Percentiles rank a stretch among this genome's conserved stretches.
phyloP scores from a whole-genome alignment of 2,329 filamentous ascomycete species.

The Sporothrix protearum region DNA sequence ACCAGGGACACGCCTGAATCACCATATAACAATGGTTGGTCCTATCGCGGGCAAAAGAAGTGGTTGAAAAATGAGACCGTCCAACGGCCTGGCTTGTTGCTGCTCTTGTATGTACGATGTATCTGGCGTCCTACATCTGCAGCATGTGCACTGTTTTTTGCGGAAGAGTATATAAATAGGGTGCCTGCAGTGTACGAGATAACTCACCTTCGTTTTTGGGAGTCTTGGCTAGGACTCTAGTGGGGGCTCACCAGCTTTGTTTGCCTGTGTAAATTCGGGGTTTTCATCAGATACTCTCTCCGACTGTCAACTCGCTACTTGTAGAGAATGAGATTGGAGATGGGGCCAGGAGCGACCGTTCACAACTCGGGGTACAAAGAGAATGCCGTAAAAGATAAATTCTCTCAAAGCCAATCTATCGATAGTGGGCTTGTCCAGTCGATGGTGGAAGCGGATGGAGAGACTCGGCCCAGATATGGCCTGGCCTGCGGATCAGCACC shows the following conservation, averaged over 20 bases:
- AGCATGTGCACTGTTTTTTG: background rate
- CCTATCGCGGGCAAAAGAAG: background rate
- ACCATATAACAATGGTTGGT: background rate
- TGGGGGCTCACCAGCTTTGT: background rate
- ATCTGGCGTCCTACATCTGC: background rate
- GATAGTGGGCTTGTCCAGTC: slow-evolving; percentile 17
- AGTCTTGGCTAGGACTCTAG: background rate
- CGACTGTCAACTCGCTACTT: background rate
- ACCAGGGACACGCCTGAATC: background rate
- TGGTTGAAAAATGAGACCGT: background rate
- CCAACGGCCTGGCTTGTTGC: background rate
- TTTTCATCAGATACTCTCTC: background rate
- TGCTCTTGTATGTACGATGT: too few relatives aligned
- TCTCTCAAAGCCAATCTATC: slow-evolving; percentile 21
- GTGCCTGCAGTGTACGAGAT: background rate
- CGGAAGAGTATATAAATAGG: background rate
- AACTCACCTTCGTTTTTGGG: background rate
- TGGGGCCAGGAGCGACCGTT: background rate
- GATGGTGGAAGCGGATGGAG: background rate
- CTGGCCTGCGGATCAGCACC: slow-evolving; percentile 29
- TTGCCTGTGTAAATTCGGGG: background rate
- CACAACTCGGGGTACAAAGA: background rate
- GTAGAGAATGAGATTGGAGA: background rate
- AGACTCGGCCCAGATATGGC: slow-evolving; percentile 21
- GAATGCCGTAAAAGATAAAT: slow-evolving; percentile 14